phyloP scores from a whole-genome alignment of 1,284 basidiomycete species.

The Schizophyllum commune region DNA sequence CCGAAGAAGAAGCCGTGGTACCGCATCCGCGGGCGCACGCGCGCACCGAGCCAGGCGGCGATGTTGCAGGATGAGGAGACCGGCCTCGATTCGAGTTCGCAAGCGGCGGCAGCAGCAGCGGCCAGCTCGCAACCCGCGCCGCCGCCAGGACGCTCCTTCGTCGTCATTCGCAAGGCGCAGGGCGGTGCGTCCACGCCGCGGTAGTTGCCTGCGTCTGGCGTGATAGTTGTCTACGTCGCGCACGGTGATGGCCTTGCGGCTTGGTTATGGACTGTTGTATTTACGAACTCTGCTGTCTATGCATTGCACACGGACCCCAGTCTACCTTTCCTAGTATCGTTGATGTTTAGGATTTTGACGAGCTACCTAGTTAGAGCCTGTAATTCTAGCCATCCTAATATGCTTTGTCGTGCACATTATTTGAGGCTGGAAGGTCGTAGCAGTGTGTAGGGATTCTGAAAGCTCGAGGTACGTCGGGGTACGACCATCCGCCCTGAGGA shows the following conservation, averaged over 20 bases:
- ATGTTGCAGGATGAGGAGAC: constrained; percentile 24
- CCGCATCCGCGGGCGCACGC: constrained; percentile 48
- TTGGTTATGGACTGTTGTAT: background rate
- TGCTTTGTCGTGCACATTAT: background rate
- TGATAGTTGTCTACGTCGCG: too few relatives aligned
- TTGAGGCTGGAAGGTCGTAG: background rate
- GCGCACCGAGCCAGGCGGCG: constrained; percentile 16
- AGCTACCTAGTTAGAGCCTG: background rate
- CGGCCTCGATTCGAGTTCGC: constrained; percentile 4
- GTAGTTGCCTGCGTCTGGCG: constrained; percentile 10
- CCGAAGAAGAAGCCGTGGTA: constrained; percentile 64
- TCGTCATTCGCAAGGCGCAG: constrained; percentile 56
- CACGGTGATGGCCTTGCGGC: too few relatives aligned
- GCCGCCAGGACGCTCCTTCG: constrained; percentile 48
- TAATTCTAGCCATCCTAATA: background rate
- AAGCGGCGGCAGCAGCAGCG: constrained; percentile 23
- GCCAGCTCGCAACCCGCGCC: constrained; percentile 15
- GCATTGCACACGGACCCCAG: constrained; percentile 21
- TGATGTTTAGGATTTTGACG: background rate
- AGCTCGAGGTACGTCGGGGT: background rate
- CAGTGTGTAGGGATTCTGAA: too few relatives aligned
- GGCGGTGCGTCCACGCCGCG: constrained; percentile 16
- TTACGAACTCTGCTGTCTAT: constrained; percentile 5
- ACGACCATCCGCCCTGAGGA: too few relatives aligned
- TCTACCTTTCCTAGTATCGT: background rate